Conservation (phyloP, 2,329 filamentous ascomycete species). For the Dryadomyces sulphureus region DNA sequence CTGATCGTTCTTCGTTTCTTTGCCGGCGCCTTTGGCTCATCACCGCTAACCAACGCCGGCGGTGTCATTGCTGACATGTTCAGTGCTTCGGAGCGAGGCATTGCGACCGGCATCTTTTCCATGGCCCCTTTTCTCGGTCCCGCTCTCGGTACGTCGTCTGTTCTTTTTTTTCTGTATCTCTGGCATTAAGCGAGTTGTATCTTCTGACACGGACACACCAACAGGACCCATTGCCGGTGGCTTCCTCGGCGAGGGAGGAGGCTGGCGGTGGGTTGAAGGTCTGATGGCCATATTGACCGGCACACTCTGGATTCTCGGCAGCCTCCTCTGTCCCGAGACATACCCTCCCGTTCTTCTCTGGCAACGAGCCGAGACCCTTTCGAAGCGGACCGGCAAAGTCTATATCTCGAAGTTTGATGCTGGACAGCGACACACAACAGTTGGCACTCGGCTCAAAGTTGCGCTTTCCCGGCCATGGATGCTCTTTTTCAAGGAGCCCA, state of each 20-base stretch:
- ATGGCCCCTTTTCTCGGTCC: constrained; percentile 53
- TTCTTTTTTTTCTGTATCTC: not conserved
- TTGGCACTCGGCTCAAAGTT: constrained; percentile 35
- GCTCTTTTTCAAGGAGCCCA: constrained; percentile 54
- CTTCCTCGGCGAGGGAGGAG: constrained; percentile 47
- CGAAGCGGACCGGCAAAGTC: constrained; percentile 35
- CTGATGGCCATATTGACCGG: constrained; percentile 49
- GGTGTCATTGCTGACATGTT: constrained; percentile 49
- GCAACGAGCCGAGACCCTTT: constrained; percentile 33
- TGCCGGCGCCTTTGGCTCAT: constrained; percentile 44
- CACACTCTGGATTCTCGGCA: constrained; percentile 38
- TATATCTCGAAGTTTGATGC: constrained; percentile 28
- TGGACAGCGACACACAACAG: constrained; percentile 15
- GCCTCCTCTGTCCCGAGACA: constrained; percentile 40
- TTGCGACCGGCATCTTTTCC: constrained; percentile 48
- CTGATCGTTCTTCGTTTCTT: constrained; percentile 50
- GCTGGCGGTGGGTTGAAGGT: constrained; percentile 57
- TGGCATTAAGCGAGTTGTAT: not conserved
- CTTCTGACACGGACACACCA: not conserved
- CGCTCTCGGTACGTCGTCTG: constrained; percentile 20
- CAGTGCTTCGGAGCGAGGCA: constrained; percentile 30
- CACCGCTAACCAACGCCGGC: constrained; percentile 44
- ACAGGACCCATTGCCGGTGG: constrained; percentile 47
- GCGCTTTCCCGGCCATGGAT: constrained; percentile 50
- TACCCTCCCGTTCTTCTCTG: constrained; percentile 42